Percentiles rank a stretch among this genome's conserved stretches.
Evolutionary conservation across 768 basidiomycete species (phyloP).

Genomic region (Naganishia kalamii): DNA sequence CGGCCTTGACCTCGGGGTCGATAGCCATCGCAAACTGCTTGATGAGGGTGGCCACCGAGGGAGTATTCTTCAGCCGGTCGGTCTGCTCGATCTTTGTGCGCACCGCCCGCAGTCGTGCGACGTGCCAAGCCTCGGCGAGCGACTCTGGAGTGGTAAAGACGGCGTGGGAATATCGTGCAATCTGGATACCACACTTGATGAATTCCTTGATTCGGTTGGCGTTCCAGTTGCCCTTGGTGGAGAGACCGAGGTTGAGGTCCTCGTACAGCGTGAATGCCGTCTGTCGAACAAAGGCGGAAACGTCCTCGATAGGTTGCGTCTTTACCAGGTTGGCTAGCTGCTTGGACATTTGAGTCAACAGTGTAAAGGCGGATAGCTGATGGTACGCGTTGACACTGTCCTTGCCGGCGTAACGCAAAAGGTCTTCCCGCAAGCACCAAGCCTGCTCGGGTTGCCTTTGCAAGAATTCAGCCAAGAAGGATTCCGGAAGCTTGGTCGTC

Average conservation of each 20-base stretch:
- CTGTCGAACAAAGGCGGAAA: slow-evolving; percentile 53
- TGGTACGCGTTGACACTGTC: slow-evolving; percentile 72
- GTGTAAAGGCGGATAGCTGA: slow-evolving; percentile 64
- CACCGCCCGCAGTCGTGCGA: slow-evolving; percentile 56
- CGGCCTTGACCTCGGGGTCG: slow-evolving; percentile 25
- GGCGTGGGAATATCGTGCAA: slow-evolving; percentile 62
- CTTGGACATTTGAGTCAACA: slow-evolving; percentile 61
- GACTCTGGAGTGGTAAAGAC: slow-evolving; percentile 43
- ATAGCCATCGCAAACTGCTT: slow-evolving; percentile 54
- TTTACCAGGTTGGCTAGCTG: slow-evolving; percentile 50
- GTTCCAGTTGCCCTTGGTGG: slow-evolving; percentile 48
- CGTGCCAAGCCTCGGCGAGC: slow-evolving; percentile 56
- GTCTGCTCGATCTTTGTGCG: slow-evolving; percentile 52
- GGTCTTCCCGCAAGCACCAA: slow-evolving; percentile 59
- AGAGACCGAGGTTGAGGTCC: slow-evolving; percentile 41
- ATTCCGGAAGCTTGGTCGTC: slow-evolving; percentile 63
- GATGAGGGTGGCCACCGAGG: slow-evolving; percentile 59
- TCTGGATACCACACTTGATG: slow-evolving; percentile 61
- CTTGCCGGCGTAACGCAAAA: slow-evolving; percentile 55
- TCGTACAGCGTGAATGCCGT: slow-evolving; percentile 55
- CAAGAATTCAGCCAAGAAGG: slow-evolving; percentile 73
- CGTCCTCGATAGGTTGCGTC: slow-evolving; percentile 47
- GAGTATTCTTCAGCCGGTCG: slow-evolving; percentile 60
- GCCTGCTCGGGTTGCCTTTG: slow-evolving; percentile 59
- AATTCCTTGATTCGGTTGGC: slow-evolving; percentile 70